phyloP scores from a whole-genome alignment of 306 rosid species.

The Inga laurina region DNA sequence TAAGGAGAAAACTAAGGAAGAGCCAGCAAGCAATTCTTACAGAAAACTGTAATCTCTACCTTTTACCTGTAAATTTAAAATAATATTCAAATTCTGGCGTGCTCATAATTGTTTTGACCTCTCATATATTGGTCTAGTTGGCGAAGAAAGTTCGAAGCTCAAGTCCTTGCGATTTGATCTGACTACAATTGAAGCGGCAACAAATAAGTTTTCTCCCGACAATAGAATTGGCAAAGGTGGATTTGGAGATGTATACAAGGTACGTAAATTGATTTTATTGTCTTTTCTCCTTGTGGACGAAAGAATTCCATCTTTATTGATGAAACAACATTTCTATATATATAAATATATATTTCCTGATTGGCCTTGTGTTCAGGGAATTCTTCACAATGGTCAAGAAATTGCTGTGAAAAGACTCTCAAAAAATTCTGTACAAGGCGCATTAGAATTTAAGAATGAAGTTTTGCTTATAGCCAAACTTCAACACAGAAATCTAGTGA shows the following conservation, averaged over 20 bases:
- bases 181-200: background rate
- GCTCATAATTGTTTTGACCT: background rate
- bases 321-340: too few relatives aligned
- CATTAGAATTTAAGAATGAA: constrained; percentile 33
- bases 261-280: background rate
- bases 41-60: background rate
- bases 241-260: constrained; percentile 4
- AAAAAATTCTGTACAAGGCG: constrained; percentile 26
- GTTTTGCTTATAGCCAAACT: constrained; percentile 23
- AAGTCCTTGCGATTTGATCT: background rate
- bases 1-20: background rate
- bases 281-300: background rate
- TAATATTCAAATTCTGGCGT: background rate
- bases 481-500: constrained; percentile 37
- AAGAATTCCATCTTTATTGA: too few relatives aligned
- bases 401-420: constrained; percentile 36
- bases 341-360: too few relatives aligned
- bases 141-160: background rate
- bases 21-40: background rate
- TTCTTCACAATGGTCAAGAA: constrained; percentile 2
- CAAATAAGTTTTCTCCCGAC: background rate
- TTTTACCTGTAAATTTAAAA: background rate
- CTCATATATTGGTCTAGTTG: background rate
- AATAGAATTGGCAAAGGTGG: background rate
- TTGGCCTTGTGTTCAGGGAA: constrained; percentile 22